phyloP scores from a whole-genome alignment of 192 early-diverging fungal genomes.

The Linnemannia exigua region DNA sequence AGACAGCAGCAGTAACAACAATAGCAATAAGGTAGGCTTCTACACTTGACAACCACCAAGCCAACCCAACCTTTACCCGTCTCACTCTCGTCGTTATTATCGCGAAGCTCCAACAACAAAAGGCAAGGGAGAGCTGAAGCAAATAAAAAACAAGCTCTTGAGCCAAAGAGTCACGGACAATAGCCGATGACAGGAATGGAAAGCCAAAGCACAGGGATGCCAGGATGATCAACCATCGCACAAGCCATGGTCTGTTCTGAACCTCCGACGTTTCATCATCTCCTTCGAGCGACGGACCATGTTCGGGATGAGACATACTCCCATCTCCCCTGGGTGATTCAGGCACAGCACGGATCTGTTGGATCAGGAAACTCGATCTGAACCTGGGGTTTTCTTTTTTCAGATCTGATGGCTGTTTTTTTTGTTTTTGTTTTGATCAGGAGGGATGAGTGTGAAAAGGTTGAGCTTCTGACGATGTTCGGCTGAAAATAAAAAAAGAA shows the following conservation, averaged over 20 bases:
- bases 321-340: background rate
- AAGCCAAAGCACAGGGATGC: background rate
- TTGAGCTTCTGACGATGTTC: background rate
- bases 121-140: background rate
- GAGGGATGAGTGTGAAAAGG: background rate
- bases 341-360: background rate
- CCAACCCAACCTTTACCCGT: background rate
- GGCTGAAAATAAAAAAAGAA: background rate
- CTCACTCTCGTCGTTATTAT: background rate
- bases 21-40: background rate
- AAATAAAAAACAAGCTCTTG: background rate
- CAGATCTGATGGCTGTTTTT: slow-evolving; percentile 6
- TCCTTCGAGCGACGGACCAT: background rate
- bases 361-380: background rate
- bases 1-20: too few relatives aligned
- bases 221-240: slow-evolving; percentile 20
- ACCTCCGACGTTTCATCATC: slow-evolving; percentile 17
- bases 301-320: slow-evolving; percentile 2
- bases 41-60: background rate
- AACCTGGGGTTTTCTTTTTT: background rate
- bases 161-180: background rate
- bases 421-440: background rate
- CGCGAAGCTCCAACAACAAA: background rate
- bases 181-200: background rate
- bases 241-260: slow-evolving; percentile 47